Evolutionary conservation across 2,329 filamentous ascomycete species (phyloP), one percentile per base, ranked within the genome.

Genomic region (Ophiocordyceps camponoti-rufipedis): DNA sequence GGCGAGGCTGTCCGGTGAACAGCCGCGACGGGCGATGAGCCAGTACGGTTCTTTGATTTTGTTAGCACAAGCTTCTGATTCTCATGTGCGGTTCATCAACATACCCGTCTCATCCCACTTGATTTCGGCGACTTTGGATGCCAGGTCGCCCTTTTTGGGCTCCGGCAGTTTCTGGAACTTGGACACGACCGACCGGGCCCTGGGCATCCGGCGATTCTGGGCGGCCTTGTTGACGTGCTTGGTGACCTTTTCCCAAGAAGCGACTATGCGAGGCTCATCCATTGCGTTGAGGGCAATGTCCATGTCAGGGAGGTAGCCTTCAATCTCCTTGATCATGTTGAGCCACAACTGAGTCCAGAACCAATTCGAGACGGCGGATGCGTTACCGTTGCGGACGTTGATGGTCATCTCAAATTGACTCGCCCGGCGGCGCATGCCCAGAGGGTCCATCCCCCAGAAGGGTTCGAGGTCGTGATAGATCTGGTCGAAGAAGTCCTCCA

Each of bases 271-370:
- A 28, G 77, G 70, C 55, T 82, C 75, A 55, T 81, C 77, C 59
- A 78, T 67, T 45, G 69, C 66, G 54, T 82, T 81, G 61, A 81
- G 74, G 9, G 76, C 71, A 63, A 81, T 78, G 55, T 81, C 76
- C 56, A 82, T 72, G 49, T 82, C 76, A 5, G 77, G 78, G 18
- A 82, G 56, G 44, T 68, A 61, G n/a, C 66, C 55, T 28, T 71
- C 68, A 38, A 77, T 72, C 47, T 71, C 69, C 2, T 56, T 51
- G 28, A 79, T 66, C 13, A 76, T 60, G 2, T 58, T 55, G 1
- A 67, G 65, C 70, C 70, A 74, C 18, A 65, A 57, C 53, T 68
- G 55, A 40, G 72, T 52, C 66, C 69, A 71, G 4, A 63, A 58
- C 13, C 57, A 58, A 42, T 69, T 56, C n/a, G 67, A 68, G 8